Base-by-base conservation (phyloP, 2,329 filamentous ascomycete genomes). In the Epichloe aotearoae region DNA sequence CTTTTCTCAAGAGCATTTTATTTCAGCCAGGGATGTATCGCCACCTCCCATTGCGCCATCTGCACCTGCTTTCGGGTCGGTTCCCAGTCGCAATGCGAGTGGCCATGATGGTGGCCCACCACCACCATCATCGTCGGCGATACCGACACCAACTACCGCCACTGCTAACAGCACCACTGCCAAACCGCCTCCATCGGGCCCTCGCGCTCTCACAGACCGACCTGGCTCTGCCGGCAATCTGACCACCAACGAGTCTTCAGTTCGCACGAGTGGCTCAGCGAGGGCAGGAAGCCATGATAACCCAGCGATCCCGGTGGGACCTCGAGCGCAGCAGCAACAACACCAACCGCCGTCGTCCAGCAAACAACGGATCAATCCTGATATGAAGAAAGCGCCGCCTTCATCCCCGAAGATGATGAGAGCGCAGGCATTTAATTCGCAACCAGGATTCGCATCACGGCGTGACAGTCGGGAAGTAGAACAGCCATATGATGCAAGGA, bases 341-440 rank as follows among this genome's bases (percentile, higher is more conserved):
- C 41, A 45, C 12, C 75, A 77, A 51, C 73, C 70, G 52, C 71
- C 75, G 6, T 71, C 74, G 15, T 76, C 75, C 0, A 79, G 76
- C 59, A 79, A 78, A 57, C 77, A 80, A 61, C 81, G 77, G 77
- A 75, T 77, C 52, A 79, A 79, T 47, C 74, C 76, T 3, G 72
- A 70, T 30, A 57, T 75, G 4, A 77, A 73, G 60, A 75, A 75
- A 52, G 62, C 66, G 0, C 62, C 66, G 0, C 72, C 75, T 2
- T 74, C 76, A 17, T 78, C 75, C 2, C 76, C 77, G 2, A 76
- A 75, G 54, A 59, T 70, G 33, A 71, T 69, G 56, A 67, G 75
- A 51, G 72, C 74, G 1, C 73, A 74, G 53, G 75, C 70, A 50
- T 73, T 77, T 56, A 46, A 38, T 34, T 66, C 67, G 40, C 70